These are phyloP conservation scores for Nematocida minor DNA, from an alignment of 371 early-diverging fungal species.

Conservation along the genomic window DNA sequence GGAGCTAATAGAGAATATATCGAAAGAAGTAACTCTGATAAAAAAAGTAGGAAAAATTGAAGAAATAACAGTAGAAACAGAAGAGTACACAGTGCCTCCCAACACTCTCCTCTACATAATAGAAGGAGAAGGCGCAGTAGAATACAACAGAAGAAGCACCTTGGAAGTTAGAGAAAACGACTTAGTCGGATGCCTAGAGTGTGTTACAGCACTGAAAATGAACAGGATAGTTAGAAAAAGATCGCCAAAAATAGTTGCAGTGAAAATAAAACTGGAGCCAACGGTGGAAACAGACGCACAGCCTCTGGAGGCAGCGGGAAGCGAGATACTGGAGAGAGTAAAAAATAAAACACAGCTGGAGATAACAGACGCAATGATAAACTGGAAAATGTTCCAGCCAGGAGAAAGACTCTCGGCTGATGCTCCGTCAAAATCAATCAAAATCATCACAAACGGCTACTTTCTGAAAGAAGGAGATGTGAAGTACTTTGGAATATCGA, in stretches of 20 bases:
- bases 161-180: background rate
- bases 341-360: background rate
- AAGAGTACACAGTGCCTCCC: background rate
- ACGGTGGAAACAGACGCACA: background rate
- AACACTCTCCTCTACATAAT: slow-evolving; percentile 6
- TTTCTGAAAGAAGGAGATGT: slow-evolving; percentile 36
- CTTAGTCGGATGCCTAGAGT: background rate
- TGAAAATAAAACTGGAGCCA: background rate
- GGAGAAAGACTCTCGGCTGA: slow-evolving; percentile 19
- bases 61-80: background rate
- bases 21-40: background rate
- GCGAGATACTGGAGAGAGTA: background rate
- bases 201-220: background rate
- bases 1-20: background rate
- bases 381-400: slow-evolving; percentile 35
- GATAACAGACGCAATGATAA: slow-evolving; percentile 12
- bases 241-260: background rate
- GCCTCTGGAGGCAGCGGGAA: background rate
- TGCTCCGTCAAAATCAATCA: background rate
- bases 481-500: slow-evolving; percentile 42
- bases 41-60: background rate
- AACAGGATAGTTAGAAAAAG: background rate
- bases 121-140: background rate
- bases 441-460: slow-evolving; percentile 20
- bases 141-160: background rate